Evolutionary conservation across 2,329 filamentous ascomycete species (phyloP), one percentile per base, ranked within the genome.

Genomic region (Trichophyton equinum): DNA sequence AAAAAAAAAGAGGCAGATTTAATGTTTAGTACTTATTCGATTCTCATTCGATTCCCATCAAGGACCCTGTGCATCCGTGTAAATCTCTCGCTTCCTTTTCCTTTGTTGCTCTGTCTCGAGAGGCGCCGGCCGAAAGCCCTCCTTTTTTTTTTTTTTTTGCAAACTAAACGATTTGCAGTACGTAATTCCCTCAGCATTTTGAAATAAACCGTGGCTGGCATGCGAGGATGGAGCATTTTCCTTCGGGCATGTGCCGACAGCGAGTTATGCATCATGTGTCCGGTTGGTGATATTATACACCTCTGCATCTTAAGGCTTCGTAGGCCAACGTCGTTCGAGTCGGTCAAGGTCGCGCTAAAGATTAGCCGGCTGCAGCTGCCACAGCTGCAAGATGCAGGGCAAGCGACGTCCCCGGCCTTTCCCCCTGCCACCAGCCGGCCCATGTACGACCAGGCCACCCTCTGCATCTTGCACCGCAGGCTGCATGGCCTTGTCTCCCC

Each of bases 281-380:
- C 20, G 20, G 7, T 20, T 20, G 7, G 46, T 25, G 51, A 51
- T 25, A 25, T 25, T 51, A 25, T 25, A 27, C 9, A 27, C 9
- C 33, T 38, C 33, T 38, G 33, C 20, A 27, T 9, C 25, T 47
- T 51, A 15, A 27, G 46, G 46, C 11, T 15, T 20, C 11, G 13
- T 11, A 4, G 11, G 25, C 22, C 18, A 27, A 8, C 22, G 47
- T 53, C 22, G 27, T 7, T 53, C 47, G 22, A 53, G 51, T 55
- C 51, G 51, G 51, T 55, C 51, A 55, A 13, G 27, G 30, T 55
- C 51, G 51, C 51, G 51, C 51, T 55, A 55, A 55, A 44, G 40
- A 18, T 27, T 25, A 11, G 15, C 51, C 30, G 46, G 46, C 51
- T 33, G 51, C 51, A 33, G 25, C 51, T 55, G 51, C 51, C 51